Conservation (phyloP, 345 rosid species). For the Salix purpurea region DNA sequence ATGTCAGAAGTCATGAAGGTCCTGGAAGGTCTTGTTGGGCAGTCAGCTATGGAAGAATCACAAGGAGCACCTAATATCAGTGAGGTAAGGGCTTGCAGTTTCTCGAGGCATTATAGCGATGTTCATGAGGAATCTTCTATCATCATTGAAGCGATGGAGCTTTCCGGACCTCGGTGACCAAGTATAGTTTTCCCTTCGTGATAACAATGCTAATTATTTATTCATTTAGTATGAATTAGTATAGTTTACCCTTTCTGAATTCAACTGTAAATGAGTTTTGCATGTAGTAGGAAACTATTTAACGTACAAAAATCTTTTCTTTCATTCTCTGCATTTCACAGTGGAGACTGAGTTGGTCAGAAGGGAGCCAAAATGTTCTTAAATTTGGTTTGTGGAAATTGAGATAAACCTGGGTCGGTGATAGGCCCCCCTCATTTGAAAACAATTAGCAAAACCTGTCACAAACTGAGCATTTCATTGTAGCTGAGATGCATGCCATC, state of each 20-base stretch:
- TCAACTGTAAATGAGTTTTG: slow-evolving; percentile 5
- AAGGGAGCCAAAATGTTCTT: background rate
- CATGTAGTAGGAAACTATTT: background rate
- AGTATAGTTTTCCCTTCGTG: background rate
- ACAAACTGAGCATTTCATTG: background rate
- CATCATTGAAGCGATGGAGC: slow-evolving; percentile 92
- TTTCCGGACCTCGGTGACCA: slow-evolving; percentile 81
- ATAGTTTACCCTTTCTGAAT: background rate
- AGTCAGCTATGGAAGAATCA: slow-evolving; percentile 42
- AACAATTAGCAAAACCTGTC: background rate
- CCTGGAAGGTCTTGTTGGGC: slow-evolving; percentile 64
- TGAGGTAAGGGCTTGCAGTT: slow-evolving; percentile 49
- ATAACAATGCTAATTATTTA: background rate
- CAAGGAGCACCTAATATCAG: slow-evolving; percentile 33
- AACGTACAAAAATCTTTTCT: background rate
- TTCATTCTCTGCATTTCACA: background rate
- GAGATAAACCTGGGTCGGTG: background rate
- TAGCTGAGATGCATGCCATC: too few relatives aligned
- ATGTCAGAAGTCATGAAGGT: slow-evolving; percentile 76
- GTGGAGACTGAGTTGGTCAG: background rate
- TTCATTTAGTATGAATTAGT: background rate
- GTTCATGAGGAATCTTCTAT: slow-evolving; percentile 68
- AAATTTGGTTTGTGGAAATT: background rate
- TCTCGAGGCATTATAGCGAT: slow-evolving; percentile 52
- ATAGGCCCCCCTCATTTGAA: background rate